A percentile compares a stretch with the other conserved stretches of the same genome.
phyloP scores from a whole-genome alignment of 164 flowering plant genomes.

The Taxillus chinensis region DNA sequence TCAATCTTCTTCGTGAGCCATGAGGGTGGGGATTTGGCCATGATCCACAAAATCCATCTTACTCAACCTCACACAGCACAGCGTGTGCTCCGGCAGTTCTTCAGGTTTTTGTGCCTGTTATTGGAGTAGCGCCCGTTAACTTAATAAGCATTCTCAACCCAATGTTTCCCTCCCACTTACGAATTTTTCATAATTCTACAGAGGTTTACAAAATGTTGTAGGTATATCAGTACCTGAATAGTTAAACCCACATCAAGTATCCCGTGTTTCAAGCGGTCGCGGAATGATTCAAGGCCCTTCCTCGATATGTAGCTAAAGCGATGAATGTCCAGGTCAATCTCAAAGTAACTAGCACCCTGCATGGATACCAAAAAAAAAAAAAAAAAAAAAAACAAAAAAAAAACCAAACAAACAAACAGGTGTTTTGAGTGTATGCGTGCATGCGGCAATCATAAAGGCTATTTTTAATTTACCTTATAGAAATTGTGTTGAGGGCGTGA shows the following conservation, averaged over 20 bases:
- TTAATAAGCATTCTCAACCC: too few species aligned
- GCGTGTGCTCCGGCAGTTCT: slow-evolving; percentile 78
- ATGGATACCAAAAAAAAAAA: background rate
- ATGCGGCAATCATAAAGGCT: background rate
- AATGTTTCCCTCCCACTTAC: background rate
- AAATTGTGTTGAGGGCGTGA: slow-evolving; percentile 96
- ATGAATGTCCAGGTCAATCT: slow-evolving; percentile 93
- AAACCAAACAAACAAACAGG: too few species aligned
- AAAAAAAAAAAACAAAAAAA: too few species aligned
- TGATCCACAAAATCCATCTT: slow-evolving; percentile 67
- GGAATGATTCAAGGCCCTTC: slow-evolving; percentile 83
- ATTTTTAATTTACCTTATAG: slow-evolving; percentile 40
- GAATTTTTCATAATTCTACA: background rate
- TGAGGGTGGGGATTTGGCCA: slow-evolving; percentile 74
- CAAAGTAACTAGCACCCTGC: slow-evolving; percentile 90
- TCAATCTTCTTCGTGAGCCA: slow-evolving; percentile 30
- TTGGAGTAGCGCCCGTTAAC: background rate
- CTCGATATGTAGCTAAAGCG: slow-evolving; percentile 92
- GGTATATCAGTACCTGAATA: slow-evolving; percentile 55
- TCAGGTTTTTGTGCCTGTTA: slow-evolving; percentile 86
- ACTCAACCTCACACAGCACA: slow-evolving; percentile 74
- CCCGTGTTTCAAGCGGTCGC: slow-evolving; percentile 70
- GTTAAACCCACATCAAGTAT: slow-evolving; percentile 80
- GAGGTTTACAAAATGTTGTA: background rate
- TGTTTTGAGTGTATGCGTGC: background rate